Conservation (phyloP, 2,329 filamentous ascomycete genomes). For the Penicillium sp. region DNA sequence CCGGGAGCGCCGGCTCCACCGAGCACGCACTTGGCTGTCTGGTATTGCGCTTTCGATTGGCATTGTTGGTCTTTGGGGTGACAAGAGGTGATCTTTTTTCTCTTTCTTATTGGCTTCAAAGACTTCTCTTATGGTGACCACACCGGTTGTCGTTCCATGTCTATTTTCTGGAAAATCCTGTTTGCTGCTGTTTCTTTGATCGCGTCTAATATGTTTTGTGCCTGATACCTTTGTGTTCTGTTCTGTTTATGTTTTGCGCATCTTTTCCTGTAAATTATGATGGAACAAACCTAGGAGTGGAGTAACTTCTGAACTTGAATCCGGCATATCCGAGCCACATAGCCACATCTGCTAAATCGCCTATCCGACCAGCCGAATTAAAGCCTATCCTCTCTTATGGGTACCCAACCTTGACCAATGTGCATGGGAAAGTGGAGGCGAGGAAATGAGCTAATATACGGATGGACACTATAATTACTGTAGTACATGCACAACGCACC, state of each 20-base stretch:
- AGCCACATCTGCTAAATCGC: not conserved
- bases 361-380: not conserved
- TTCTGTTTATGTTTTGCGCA: not conserved
- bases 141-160: slow-evolving; percentile 5
- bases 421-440: not conserved
- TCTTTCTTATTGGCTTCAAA: not conserved
- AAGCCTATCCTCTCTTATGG: not conserved
- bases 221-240: slow-evolving; percentile 3
- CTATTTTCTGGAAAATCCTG: not conserved
- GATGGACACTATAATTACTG: not conserved
- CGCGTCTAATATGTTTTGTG: not conserved
- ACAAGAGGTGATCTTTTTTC: slow-evolving; percentile 26
- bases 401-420: not conserved
- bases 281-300: not conserved
- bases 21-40: slow-evolving; percentile 38
- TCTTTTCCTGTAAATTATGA: not conserved
- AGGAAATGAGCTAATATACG: too few species aligned
- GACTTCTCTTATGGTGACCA: not conserved
- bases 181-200: not conserved
- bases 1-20: slow-evolving; percentile 41
- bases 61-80: slow-evolving; percentile 51
- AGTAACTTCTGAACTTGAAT: not conserved
- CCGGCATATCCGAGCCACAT: not conserved
- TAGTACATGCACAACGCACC: too few species aligned
- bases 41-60: slow-evolving; percentile 46